Conservation (phyloP, 352 stramenopile genomes). For the Pythium guiyangense region DNA sequence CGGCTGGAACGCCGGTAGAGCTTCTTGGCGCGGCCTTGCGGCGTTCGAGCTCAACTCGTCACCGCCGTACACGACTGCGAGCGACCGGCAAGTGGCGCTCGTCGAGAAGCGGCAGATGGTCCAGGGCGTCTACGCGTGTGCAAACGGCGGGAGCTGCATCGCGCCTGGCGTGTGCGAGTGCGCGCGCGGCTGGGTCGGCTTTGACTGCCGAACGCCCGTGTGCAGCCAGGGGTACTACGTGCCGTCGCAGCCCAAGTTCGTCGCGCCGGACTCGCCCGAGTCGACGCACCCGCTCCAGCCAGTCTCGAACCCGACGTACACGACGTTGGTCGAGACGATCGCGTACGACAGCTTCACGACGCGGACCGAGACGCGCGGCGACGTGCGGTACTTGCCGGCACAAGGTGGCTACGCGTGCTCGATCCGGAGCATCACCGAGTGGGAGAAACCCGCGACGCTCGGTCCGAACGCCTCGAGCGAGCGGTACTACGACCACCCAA, state of each 20-base stretch:
- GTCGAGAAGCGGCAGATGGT: constrained; percentile 81
- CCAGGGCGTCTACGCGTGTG: constrained; percentile 94
- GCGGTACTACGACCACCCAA: constrained; percentile 91
- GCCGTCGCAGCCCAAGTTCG: constrained; percentile 64
- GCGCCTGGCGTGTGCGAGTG: constrained; percentile 91
- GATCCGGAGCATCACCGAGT: constrained; percentile 91
- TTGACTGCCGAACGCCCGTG: constrained; percentile 95
- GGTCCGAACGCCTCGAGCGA: constrained; percentile 45
- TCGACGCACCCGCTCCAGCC: constrained; percentile 44
- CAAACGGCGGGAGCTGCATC: constrained; percentile 91
- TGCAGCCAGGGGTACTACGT: constrained; percentile 93
- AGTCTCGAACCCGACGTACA: constrained; percentile 62
- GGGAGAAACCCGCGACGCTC: constrained; percentile 84
- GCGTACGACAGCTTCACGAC: constrained; percentile 42
- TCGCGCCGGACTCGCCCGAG: constrained; percentile 58
- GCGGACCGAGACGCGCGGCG: constrained; percentile 26
- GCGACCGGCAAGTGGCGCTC: constrained; percentile 89
- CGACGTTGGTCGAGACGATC: constrained; percentile 45
- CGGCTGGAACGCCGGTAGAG: constrained; percentile 62
- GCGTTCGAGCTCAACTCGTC: constrained; percentile 35
- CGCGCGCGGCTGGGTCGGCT: constrained; percentile 90
- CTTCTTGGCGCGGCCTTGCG: constrained; percentile 62
- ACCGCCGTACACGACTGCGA: constrained; percentile 50
- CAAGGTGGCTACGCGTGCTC: constrained; percentile 96
- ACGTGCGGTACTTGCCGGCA: constrained; percentile 48